These are phyloP conservation scores for Xylaria sp. DNA, from an alignment of 2,329 filamentous ascomycete species.

Conservation along the genomic window DNA sequence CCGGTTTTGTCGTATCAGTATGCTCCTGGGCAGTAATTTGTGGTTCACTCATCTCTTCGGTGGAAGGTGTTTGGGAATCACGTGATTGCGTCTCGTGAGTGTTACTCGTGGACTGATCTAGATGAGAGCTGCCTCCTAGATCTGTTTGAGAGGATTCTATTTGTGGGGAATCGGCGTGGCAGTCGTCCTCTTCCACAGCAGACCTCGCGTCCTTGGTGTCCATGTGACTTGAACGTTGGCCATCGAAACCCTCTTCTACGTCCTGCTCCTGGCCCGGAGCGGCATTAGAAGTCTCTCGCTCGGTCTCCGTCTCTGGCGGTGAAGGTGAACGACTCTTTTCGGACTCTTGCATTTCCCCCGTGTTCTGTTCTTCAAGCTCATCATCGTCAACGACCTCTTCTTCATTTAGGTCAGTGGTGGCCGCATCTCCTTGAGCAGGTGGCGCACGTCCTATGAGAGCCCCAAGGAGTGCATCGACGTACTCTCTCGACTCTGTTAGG, in stretches of 20 bases:
- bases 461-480: slow-evolving; percentile 63
- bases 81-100: neutral
- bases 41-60: neutral
- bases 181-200: neutral
- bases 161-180: neutral
- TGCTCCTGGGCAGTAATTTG: neutral
- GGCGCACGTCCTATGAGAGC: slow-evolving; percentile 55
- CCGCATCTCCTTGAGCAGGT: slow-evolving; percentile 26
- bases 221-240: neutral
- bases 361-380: slow-evolving; percentile 23
- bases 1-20: slow-evolving; percentile 13
- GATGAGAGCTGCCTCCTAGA: neutral
- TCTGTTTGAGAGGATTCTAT: neutral
- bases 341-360: neutral
- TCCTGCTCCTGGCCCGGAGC: neutral
- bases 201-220: neutral
- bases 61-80: slow-evolving; percentile 4
- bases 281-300: neutral
- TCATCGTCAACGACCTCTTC: slow-evolving; percentile 29
- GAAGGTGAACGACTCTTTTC: slow-evolving; percentile 9
- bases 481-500: slow-evolving; percentile 58
- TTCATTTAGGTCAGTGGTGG: slow-evolving; percentile 16
- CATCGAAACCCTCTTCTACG: slow-evolving; percentile 6
- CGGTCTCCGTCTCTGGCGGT: neutral
- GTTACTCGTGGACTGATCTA: neutral